Percentiles rank a stretch among this genome's conserved stretches.
Conservation (phyloP, 2,329 filamentous ascomycete species). For the Thielaviopsis punctulata region DNA sequence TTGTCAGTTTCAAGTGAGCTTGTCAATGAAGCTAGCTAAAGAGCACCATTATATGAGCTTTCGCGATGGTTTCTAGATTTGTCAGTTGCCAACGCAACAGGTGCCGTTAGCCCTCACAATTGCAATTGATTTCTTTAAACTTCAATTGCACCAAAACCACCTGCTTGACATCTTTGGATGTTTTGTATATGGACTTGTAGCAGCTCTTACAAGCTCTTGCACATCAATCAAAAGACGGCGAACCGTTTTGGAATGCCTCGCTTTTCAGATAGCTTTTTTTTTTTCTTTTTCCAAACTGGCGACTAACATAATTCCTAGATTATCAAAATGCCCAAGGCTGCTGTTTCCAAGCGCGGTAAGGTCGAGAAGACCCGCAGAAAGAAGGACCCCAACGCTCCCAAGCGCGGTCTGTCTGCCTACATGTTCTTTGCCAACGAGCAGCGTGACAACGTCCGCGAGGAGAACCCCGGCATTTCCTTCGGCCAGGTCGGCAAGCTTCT, state of each 20-base stretch:
- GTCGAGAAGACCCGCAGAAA: slow-evolving; percentile 38
- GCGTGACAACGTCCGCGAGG: slow-evolving; percentile 92
- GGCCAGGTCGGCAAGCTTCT: slow-evolving; percentile 97
- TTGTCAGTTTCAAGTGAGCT: neutral
- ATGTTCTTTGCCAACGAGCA: slow-evolving; percentile 99
- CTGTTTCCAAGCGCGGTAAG: slow-evolving; percentile 36
- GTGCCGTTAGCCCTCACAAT: no score
- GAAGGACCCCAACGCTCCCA: slow-evolving; percentile 90
- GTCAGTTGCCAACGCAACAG: neutral
- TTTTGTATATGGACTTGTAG: no score
- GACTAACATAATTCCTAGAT: neutral
- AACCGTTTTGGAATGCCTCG: no score
- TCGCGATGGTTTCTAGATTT: neutral
- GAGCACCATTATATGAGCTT: neutral
- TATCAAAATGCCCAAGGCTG: slow-evolving; percentile 40
- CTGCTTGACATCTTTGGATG: no score
- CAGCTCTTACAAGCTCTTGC: no score
- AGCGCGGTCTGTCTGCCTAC: slow-evolving; percentile 98
- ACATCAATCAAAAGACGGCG: no score
- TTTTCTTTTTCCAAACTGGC: neutral
- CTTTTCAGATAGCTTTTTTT: no score
- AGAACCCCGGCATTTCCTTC: slow-evolving; percentile 96
- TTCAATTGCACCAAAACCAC: neutral
- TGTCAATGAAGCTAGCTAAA: neutral
- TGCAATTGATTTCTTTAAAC: neutral